Evolutionary conservation across 2,329 filamentous ascomycete genomes (phyloP), one percentile per base, ranked within the genome.

Genomic region (Passalora sequoiae): DNA sequence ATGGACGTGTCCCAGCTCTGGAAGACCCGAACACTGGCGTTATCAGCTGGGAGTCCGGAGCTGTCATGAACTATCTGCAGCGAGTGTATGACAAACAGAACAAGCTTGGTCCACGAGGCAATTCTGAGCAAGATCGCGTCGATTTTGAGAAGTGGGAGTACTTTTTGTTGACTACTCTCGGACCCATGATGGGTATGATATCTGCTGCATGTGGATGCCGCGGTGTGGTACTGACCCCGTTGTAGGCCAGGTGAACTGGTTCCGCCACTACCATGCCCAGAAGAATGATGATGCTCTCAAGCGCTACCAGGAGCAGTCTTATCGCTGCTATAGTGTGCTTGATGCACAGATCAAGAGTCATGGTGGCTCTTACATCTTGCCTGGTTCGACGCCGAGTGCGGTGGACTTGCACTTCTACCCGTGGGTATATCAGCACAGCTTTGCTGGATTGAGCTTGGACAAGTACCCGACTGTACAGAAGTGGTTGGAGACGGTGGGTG

Each of bases 21-120:
- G 59, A 72, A 43, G 71, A 74, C 49, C 68, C 69, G 46, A 73
- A 69, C 30, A 65, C 60, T 12, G 65, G 63, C 44, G 59, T 75
- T 28, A 68, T 65, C 0, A 63, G 73, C 29, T 76, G 70, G 68
- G 72, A 76, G 54, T 70, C 67, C 12, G 70, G 69, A 17, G 73
- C 74, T 8, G 73, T 75, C 53, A 54, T 76, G 44, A 65, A 70
- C 45, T 76, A 75, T 44, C 54, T 36, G 5, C 52, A 69, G 7
- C 56, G 66, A 2, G 61, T 65, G 2, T 73, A 73, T 49, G 70
- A 73, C 53, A 60, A 60, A 16, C 46, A 59, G n/a, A 66, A 67
- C 39, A 57, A 47, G 19, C 57, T 71, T 6, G 65, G 65, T 4
- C 68, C 67, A 1, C 37, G 54, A 2, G 62, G 61, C 0, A 44